phyloP scores from a whole-genome alignment of 331 rosid genomes.

The Saraca asoca region DNA sequence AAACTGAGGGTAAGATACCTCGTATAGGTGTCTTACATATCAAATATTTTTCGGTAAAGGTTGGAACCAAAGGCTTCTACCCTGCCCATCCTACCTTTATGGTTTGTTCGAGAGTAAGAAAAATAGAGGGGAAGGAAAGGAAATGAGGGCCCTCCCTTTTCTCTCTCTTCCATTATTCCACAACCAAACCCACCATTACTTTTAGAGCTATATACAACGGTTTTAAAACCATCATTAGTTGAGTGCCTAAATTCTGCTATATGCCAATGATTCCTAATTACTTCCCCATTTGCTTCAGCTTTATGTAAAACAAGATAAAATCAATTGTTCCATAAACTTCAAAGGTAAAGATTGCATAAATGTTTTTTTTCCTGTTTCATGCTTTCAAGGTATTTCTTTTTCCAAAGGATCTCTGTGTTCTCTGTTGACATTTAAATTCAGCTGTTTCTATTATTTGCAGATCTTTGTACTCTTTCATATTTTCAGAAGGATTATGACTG shows the following conservation, averaged over 20 bases:
- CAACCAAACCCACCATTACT: no score
- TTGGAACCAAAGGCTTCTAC: conserved; percentile 1
- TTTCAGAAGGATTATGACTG: conserved; percentile 24
- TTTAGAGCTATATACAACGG: no score
- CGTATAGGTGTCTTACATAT: background rate
- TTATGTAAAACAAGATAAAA: conserved; percentile 12
- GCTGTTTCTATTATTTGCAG: conserved; percentile 31
- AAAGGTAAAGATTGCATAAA: conserved; percentile 2
- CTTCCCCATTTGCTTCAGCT: conserved; percentile 26
- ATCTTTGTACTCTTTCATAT: conserved; percentile 18
- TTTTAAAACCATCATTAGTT: no score
- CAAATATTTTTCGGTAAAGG: background rate
- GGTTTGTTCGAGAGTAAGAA: no score
- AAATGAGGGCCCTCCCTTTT: no score
- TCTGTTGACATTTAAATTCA: conserved; percentile 12
- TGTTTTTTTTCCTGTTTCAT: background rate
- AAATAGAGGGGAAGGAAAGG: no score
- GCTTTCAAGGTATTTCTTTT: conserved; percentile 22
- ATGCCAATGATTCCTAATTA: conserved; percentile 8
- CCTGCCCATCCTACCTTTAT: background rate
- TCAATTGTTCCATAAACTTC: background rate
- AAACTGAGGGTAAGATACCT: conserved; percentile 28
- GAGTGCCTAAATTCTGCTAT: conserved; percentile 22
- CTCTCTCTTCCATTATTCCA: no score
- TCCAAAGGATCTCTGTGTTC: background rate